Base-by-base conservation (phyloP, 441 rosid genomes). In the Mallotus repandus region DNA sequence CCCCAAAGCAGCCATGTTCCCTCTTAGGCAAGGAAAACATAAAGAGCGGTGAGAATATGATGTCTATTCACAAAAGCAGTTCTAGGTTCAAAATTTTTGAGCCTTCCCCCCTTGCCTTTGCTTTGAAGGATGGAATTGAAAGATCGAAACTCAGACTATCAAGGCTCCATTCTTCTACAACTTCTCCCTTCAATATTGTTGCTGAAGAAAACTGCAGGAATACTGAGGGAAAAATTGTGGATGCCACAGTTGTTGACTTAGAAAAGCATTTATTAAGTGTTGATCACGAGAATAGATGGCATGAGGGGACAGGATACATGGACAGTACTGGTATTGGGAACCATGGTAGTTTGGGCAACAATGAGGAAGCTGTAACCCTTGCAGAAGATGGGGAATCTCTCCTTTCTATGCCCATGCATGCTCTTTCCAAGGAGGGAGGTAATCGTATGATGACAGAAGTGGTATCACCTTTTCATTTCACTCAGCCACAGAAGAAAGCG, bases 71-170 rank as follows among this genome's bases (percentile, higher is more conserved):
- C 74, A 84, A 85, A 79, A 88, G 85, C 76, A 81, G 77, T 58
- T 83, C 86, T 57, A 83, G 80, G 84, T 82, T 84, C 60, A 84
- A 83, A 53, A 60, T 81, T 78, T 71, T 78, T 74, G 81, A 80
- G 71, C 83, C 87, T 75, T 81, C 94, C 41, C 83, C 91, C 18
- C 73, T 64, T 72, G 73, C 85, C 65, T 82, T 81, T 75, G 66
- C 86, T 79, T 81, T 85, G 69, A 80, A 75, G 68, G 87, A 82
- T 68, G 87, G 81, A 74, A 81, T 82, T 81, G 84, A 88, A 74
- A 87, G 78, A 70, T 82, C 92, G 58, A 87, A 84, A 76, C 81
- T 65, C 62, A 82, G 77, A 66, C 74, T 87, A 73, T 83, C 85
- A 7, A 81, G 81, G 75, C 59, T 70, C 72, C 75, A 63, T 74